Percentiles rank a stretch among this genome's conserved stretches.
Evolutionary conservation across 345 rosid genomes (phyloP).

Genomic region (Iberis pinnata): DNA sequence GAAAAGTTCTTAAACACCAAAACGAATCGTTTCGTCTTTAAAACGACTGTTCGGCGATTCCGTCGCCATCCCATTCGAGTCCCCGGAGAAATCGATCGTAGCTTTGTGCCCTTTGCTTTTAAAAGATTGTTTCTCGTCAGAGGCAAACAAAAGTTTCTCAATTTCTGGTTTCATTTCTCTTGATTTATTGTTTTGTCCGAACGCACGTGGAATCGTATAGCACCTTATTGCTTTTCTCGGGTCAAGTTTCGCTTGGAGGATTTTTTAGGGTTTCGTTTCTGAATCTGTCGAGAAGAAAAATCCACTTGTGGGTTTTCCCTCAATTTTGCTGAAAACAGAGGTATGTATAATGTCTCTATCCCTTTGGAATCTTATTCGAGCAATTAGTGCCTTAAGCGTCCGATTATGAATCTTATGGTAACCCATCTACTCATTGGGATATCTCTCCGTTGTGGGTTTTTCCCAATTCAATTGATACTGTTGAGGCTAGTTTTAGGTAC

Average conservation of each 20-base stretch:
- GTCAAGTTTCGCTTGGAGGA: conserved; percentile 23
- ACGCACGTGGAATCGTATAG: too few species aligned
- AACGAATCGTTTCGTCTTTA: conserved; percentile 27
- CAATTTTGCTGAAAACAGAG: conserved; percentile 4
- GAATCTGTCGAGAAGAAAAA: conserved; percentile 8
- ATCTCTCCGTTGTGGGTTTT: too few species aligned
- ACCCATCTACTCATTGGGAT: conserved; percentile 1
- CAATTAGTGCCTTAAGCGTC: too few species aligned
- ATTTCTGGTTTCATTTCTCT: conserved; percentile 17
- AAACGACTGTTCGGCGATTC: conserved; percentile 30
- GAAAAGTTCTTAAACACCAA: not conserved
- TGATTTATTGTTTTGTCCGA: too few species aligned
- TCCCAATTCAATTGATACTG: too few species aligned
- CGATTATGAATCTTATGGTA: too few species aligned
- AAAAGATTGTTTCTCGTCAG: conserved; percentile 14
- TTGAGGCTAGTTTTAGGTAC: too few species aligned
- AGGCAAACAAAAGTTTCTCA: conserved; percentile 4
- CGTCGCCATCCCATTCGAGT: conserved; percentile 30
- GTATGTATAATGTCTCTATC: conserved; percentile 4
- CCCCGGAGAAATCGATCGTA: conserved; percentile 31
- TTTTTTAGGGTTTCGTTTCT: conserved; percentile 30
- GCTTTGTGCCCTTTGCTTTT: conserved; percentile 10
- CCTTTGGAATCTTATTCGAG: not conserved
- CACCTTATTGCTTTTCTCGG: not conserved
- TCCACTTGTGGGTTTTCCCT: not conserved